A percentile compares a stretch with the other conserved stretches of the same genome.
phyloP scores from a whole-genome alignment of 257 asterid species.

The Thymus quinquecostatus region DNA sequence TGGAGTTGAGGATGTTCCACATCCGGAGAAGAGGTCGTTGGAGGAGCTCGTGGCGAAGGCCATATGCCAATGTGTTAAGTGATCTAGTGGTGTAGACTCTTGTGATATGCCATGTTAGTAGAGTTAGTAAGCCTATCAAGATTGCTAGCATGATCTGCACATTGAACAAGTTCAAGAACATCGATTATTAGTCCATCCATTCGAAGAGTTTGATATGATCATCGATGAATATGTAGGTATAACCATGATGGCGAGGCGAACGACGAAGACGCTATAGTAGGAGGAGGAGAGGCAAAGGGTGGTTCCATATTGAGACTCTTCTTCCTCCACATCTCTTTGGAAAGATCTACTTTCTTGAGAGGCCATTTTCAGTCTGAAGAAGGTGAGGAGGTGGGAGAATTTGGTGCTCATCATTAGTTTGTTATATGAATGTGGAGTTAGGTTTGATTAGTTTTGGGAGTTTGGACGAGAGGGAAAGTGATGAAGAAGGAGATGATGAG shows the following conservation, averaged over 20 bases:
- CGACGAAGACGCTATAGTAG: conserved; percentile 79
- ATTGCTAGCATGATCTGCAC: conserved; percentile 87
- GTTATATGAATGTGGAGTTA: conserved; percentile 12
- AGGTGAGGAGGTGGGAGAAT: conserved; percentile 38
- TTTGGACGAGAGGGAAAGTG: not conserved
- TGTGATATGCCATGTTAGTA: conserved; percentile 93
- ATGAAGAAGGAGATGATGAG: not conserved
- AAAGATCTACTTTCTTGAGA: conserved; percentile 42
- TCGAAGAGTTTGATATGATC: too few species aligned
- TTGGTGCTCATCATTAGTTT: conserved; percentile 28
- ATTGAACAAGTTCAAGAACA: not conserved
- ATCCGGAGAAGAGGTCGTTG: conserved; percentile 83
- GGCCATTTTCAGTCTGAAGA: conserved; percentile 33
- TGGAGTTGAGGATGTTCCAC: conserved; percentile 88
- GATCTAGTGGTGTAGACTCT: conserved; percentile 79
- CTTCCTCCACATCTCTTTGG: conserved; percentile 65
- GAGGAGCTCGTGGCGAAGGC: conserved; percentile 84
- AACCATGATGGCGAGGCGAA: conserved; percentile 99
- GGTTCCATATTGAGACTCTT: conserved; percentile 58
- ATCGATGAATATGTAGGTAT: not conserved
- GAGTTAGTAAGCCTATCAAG: conserved; percentile 78
- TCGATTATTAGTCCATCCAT: too few species aligned
- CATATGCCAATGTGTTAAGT: conserved; percentile 73
- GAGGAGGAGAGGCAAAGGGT: conserved; percentile 71
- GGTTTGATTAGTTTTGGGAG: not conserved